phyloP scores from a whole-genome alignment of 2,329 filamentous ascomycete genomes.

The Talaromyces albobiverticillius region DNA sequence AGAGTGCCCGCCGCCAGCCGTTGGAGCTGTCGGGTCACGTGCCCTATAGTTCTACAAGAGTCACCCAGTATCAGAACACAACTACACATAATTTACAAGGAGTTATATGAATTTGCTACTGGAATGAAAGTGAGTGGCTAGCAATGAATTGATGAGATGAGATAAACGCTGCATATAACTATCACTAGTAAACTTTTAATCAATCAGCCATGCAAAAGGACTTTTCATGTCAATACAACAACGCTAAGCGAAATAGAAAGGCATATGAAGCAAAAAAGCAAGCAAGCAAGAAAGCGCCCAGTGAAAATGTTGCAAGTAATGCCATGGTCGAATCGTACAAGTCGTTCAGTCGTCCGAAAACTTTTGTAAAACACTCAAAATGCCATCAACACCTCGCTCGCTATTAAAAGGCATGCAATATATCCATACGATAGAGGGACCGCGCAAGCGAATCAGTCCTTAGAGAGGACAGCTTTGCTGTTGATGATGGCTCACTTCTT shows the following conservation, averaged over 20 bases:
- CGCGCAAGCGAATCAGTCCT: constrained; percentile 14
- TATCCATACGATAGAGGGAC: too few species aligned
- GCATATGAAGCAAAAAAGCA: not conserved
- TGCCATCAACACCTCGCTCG: constrained; percentile 9
- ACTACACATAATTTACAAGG: too few species aligned
- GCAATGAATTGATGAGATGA: not conserved
- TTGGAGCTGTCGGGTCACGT: not conserved
- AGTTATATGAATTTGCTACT: not conserved
- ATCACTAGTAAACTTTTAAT: not conserved
- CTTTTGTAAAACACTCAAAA: constrained; percentile 12
- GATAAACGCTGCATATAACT: not conserved
- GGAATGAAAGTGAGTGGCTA: not conserved
- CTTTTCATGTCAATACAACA: not conserved
- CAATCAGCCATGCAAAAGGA: not conserved
- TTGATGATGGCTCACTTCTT: constrained; percentile 46
- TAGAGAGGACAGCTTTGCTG: too few species aligned
- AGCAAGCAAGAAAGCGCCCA: not conserved
- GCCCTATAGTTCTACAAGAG: not conserved
- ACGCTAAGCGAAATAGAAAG: not conserved
- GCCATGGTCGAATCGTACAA: not conserved
- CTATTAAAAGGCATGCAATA: constrained; percentile 13
- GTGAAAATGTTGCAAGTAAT: not conserved
- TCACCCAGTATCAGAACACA: too few species aligned
- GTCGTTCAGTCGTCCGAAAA: not conserved
- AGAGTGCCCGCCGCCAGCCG: too few species aligned